phyloP scores from a whole-genome alignment of 2,329 filamentous ascomycete species.

The Aspergillaceae sp. region DNA sequence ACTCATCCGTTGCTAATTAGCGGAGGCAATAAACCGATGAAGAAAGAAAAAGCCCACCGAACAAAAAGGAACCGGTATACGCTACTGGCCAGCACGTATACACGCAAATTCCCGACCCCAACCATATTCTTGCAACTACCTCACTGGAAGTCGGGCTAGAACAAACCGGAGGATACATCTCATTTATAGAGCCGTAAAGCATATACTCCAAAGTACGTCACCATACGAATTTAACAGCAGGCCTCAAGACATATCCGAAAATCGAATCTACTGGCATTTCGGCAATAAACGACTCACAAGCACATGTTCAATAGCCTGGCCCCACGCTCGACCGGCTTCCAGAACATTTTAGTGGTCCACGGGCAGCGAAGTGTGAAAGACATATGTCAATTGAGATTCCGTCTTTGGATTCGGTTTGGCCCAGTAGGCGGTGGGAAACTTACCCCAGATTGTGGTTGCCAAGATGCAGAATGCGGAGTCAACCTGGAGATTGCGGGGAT shows the following conservation, averaged over 20 bases:
- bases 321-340: background rate
- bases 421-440: background rate
- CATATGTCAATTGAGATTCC: background rate
- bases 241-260: background rate
- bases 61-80: conserved; percentile 38
- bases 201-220: too few species aligned
- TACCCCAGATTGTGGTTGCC: background rate
- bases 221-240: too few species aligned
- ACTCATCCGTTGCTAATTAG: too few species aligned
- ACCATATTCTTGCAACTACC: conserved; percentile 5
- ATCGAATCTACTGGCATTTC: background rate
- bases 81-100: conserved; percentile 39
- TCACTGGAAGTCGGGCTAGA: background rate
- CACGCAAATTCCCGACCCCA: conserved; percentile 35
- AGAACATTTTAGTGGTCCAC: background rate
- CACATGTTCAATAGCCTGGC: background rate
- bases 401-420: background rate
- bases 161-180: background rate
- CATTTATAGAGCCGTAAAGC: background rate
- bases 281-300: too few species aligned
- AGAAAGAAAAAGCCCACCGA: conserved; percentile 21
- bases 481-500: background rate
- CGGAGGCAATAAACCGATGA: background rate
- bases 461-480: background rate
- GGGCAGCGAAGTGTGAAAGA: background rate